phyloP scores from a whole-genome alignment of 1,284 basidiomycete genomes.

The Trichosporon sp. region DNA sequence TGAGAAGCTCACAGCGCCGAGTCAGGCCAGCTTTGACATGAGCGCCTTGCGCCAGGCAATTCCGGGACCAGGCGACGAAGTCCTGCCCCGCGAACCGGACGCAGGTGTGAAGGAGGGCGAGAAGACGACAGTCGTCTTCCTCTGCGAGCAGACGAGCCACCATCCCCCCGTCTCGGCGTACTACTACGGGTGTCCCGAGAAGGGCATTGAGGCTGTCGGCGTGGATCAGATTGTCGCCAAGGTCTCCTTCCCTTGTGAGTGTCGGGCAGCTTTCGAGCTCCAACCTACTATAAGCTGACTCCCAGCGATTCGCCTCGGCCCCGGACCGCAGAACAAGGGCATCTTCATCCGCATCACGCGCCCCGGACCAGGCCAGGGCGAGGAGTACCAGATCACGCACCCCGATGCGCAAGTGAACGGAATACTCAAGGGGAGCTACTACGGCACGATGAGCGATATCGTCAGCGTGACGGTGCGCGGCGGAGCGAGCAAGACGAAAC shows the following conservation, averaged over 20 bases:
- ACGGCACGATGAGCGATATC: constrained; percentile 63
- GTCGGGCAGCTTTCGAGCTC: too few relatives aligned
- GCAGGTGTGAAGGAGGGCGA: constrained; percentile 48
- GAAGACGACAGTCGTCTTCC: constrained; percentile 61
- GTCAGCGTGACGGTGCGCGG: constrained; percentile 77
- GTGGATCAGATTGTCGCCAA: constrained; percentile 87
- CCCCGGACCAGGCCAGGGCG: constrained; percentile 66
- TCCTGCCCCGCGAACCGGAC: constrained; percentile 42
- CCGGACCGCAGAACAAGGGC: constrained; percentile 80
- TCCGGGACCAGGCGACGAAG: constrained; percentile 44
- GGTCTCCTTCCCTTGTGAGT: constrained; percentile 67
- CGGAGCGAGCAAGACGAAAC: constrained; percentile 56
- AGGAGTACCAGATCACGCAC: constrained; percentile 82
- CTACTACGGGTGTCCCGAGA: constrained; percentile 68
- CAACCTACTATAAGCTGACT: too few relatives aligned
- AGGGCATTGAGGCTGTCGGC: constrained; percentile 65
- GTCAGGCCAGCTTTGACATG: constrained; percentile 16
- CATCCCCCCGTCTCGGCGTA: constrained; percentile 93
- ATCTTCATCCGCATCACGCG: constrained; percentile 72
- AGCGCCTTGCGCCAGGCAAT: constrained; percentile 21
- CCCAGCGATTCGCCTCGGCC: constrained; percentile 65
- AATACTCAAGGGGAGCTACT: constrained; percentile 67
- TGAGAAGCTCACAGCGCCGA: not conserved
- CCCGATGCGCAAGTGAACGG: constrained; percentile 87
- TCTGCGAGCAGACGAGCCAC: constrained; percentile 86